Conservation (phyloP, 345 rosid genomes). For the Syzygium oleosum region DNA sequence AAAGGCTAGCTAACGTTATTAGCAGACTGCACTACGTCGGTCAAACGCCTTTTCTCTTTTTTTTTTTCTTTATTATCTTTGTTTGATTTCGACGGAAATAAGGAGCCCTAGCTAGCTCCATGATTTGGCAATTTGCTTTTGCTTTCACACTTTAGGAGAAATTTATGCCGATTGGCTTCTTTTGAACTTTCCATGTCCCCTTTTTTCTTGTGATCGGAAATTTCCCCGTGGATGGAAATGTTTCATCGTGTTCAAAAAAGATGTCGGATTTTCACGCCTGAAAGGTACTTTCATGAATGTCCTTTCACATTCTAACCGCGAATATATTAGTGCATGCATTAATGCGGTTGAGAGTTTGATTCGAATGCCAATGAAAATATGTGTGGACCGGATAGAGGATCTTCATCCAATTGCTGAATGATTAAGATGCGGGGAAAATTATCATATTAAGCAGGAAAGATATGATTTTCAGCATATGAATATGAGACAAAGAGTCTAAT, state of each 20-base stretch:
- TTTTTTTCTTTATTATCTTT: no score
- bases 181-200: background rate
- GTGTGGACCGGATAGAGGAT: background rate
- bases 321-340: background rate
- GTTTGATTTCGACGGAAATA: background rate
- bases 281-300: background rate
- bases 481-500: no score
- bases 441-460: background rate
- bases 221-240: background rate
- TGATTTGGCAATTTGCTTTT: background rate
- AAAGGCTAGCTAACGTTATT: no score
- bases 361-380: rapidly evolving
- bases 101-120: background rate
- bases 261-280: background rate
- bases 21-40: no score
- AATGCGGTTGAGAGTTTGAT: background rate
- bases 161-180: background rate
- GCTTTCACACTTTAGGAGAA: background rate
- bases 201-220: background rate
- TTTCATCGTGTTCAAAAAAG: background rate
- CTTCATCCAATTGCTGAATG: background rate
- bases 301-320: background rate
- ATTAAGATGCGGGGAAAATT: background rate
- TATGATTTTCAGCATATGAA: background rate
- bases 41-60: no score